phyloP scores from a whole-genome alignment of 108 stramenopile genomes.

The Nannochloropsis oceanica region DNA sequence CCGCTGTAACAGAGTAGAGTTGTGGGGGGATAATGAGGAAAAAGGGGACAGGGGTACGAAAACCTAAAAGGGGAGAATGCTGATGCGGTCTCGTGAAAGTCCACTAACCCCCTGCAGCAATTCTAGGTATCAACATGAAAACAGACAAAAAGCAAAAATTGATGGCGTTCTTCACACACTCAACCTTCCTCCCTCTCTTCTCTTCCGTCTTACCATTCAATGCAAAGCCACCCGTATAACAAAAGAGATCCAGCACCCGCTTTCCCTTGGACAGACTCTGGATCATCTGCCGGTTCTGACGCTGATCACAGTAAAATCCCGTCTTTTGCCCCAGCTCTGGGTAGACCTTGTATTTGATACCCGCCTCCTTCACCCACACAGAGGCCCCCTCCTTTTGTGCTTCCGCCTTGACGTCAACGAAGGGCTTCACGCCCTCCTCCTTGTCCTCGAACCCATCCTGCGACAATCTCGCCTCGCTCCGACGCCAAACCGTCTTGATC shows the following conservation, averaged over 20 bases:
- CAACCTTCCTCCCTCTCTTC: not conserved
- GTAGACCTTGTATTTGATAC: constrained; percentile 56
- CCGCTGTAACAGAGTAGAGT: not conserved
- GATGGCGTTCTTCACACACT: not conserved
- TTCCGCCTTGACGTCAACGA: not conserved
- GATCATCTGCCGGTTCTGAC: constrained; percentile 55
- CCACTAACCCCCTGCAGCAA: too few relatives aligned
- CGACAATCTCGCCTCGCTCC: constrained; percentile 25
- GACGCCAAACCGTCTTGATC: constrained; percentile 25
- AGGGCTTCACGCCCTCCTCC: not conserved
- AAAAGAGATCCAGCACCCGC: constrained; percentile 27
- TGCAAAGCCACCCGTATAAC: constrained; percentile 28
- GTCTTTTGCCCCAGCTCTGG: constrained; percentile 78
- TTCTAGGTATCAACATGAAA: too few relatives aligned
- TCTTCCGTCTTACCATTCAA: constrained; percentile 11
- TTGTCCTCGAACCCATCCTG: constrained; percentile 35
- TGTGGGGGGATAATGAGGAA: not conserved
- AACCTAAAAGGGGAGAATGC: too few relatives aligned
- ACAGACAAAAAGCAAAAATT: not conserved
- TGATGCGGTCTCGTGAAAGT: too few relatives aligned
- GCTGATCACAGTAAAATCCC: constrained; percentile 91
- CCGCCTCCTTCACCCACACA: constrained; percentile 44
- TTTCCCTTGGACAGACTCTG: constrained; percentile 1
- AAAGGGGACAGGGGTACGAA: not conserved
- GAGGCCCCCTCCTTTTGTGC: not conserved